phyloP scores from a whole-genome alignment of 2,329 filamentous ascomycete species.

The Talaromyces sp. region DNA sequence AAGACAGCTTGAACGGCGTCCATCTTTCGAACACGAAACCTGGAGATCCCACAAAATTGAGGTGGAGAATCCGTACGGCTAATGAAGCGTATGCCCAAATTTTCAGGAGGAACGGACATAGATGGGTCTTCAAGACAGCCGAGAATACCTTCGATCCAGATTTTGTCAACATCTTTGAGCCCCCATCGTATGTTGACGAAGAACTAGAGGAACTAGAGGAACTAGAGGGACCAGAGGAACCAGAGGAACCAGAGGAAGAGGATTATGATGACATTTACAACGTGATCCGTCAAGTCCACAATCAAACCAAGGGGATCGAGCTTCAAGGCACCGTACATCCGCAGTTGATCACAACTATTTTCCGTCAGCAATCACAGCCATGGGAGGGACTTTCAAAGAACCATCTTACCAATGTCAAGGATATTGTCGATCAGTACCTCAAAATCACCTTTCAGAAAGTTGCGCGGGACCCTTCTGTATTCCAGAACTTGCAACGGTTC shows the following conservation, averaged over 20 bases:
- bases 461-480: slow-evolving; percentile 21
- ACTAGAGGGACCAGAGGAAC: no score
- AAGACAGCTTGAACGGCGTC: slow-evolving; percentile 19
- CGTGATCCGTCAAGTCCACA: slow-evolving; percentile 22
- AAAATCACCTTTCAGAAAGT: neutral
- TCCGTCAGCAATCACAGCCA: slow-evolving; percentile 20
- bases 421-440: slow-evolving; percentile 14
- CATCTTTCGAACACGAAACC: slow-evolving; percentile 14
- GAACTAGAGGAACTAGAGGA: no score
- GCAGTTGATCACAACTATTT: slow-evolving; percentile 20
- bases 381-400: slow-evolving; percentile 16
- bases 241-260: neutral
- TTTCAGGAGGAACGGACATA: neutral
- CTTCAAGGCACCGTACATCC: slow-evolving; percentile 24
- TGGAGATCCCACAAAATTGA: slow-evolving; percentile 13
- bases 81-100: neutral
- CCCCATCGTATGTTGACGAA: neutral
- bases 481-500: slow-evolving; percentile 41
- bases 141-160: slow-evolving; percentile 10
- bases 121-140: slow-evolving; percentile 15
- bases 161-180: neutral
- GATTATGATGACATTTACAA: slow-evolving; percentile 17
- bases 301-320: slow-evolving; percentile 22
- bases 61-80: neutral
- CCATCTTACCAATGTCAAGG: neutral